These are phyloP conservation scores for Dimocarpus longan DNA, from an alignment of 345 rosid species.

Conservation along the genomic window DNA sequence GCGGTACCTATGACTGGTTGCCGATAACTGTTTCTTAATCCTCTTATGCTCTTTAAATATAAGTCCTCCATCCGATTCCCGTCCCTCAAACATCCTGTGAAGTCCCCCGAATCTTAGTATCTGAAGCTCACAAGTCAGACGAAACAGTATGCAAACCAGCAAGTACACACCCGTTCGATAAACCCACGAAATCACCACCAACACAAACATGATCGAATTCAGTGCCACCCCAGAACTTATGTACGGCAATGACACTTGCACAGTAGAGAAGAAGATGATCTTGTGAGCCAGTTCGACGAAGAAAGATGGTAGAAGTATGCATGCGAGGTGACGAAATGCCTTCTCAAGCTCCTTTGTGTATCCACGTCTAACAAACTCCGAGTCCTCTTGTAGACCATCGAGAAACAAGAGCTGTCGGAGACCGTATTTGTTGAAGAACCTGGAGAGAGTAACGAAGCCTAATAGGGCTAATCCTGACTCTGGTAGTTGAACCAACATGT, in stretches of 20 bases:
- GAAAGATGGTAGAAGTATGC: slow-evolving; percentile 70
- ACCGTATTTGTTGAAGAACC: slow-evolving; percentile 55
- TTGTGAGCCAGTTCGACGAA: slow-evolving; percentile 68
- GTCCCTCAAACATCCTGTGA: slow-evolving; percentile 57
- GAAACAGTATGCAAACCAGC: slow-evolving; percentile 66
- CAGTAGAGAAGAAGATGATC: slow-evolving; percentile 54
- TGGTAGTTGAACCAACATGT: slow-evolving; percentile 65
- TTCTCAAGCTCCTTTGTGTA: slow-evolving; percentile 58
- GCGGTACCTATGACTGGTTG: slow-evolving; percentile 77
- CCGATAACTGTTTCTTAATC: slow-evolving; percentile 67
- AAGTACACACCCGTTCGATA: slow-evolving; percentile 70
- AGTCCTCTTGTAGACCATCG: slow-evolving; percentile 54
- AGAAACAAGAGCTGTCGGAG: slow-evolving; percentile 68
- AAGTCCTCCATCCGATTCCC: slow-evolving; percentile 40
- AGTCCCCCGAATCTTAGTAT: slow-evolving; percentile 68
- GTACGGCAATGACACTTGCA: slow-evolving; percentile 42
- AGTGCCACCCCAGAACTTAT: slow-evolving; percentile 31
- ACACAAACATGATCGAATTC: slow-evolving; percentile 51
- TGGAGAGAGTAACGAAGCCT: slow-evolving; percentile 54
- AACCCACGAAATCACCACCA: slow-evolving; percentile 65
- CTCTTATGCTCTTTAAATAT: slow-evolving; percentile 64
- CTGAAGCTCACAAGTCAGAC: slow-evolving; percentile 84
- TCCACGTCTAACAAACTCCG: slow-evolving; percentile 45
- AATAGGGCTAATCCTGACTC: slow-evolving; percentile 60
- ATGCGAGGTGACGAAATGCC: slow-evolving; percentile 65